Evolutionary conservation across 805 yeast genomes (phyloP), one percentile per base, ranked within the genome.

Genomic region (Pichia membranifaciens): DNA sequence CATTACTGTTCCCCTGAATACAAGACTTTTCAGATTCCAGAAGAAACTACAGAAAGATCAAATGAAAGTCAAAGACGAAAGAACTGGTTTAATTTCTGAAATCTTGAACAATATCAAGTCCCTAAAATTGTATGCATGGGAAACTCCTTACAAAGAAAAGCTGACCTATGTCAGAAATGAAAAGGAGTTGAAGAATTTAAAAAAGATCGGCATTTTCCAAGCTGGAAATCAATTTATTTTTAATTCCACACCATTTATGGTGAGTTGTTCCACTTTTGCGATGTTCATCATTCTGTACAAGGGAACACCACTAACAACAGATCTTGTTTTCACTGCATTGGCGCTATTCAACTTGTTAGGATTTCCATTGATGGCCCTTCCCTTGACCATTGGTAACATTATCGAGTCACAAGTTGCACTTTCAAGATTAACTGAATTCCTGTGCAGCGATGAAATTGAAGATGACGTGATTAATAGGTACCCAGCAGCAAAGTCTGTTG

Each of bases 91-190:
- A 38, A 84, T 88, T 47, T 81, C 87, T 51, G 97, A 91, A 63
- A 86, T 91, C 47, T 73, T 91, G 63, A 87, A 87, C 64, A 91
- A 90, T 60, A 87, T 93, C 64, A 91, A 89, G 69, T 87, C 96
- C 12, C 73, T 93, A 62, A 93, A 93, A 64, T 74, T 95, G 43
- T 93, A 93, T 60, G 95, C 95, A 2, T 93, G 99, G 99, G 99
- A 93, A 68, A 69, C 64, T 29, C 95, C 98, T 3, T 89, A 87
- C 62, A 77, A 79, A 59, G 75, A 73, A 25, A 84, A 84, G 57
- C 72, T 95, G 49, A 78, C 79, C 54, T 69, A 81, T 58, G 95
- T 91, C 20, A 84, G 99, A 75, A 88, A 91, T 61, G 87, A 87
- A 40, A 82, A 83, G 57, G 96, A 90, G 66, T 76, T 90, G 64